These are phyloP conservation scores for Penicillium hordei DNA, from an alignment of 2,329 filamentous ascomycete genomes.

Conservation along the genomic window DNA sequence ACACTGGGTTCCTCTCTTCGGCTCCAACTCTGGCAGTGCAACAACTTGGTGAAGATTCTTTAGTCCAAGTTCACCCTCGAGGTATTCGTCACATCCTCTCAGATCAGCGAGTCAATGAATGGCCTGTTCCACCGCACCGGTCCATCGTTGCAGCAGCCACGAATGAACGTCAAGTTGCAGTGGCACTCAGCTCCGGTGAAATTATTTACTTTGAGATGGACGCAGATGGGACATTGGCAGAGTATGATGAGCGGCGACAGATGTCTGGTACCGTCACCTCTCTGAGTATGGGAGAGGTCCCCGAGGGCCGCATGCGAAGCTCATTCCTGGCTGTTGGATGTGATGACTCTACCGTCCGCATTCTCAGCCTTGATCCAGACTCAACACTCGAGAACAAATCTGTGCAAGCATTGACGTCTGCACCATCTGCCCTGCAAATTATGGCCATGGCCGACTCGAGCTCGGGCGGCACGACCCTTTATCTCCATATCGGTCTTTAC, in stretches of 20 bases:
- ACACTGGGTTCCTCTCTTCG: constrained; percentile 86
- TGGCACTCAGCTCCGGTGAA: constrained; percentile 92
- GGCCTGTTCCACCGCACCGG: constrained; percentile 88
- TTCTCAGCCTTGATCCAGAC: constrained; percentile 85
- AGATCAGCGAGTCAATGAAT: constrained; percentile 79
- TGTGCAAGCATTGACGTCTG: constrained; percentile 87
- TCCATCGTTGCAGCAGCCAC: constrained; percentile 93
- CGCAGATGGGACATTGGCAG: constrained; percentile 80
- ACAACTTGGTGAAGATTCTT: constrained; percentile 86
- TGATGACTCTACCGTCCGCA: constrained; percentile 92
- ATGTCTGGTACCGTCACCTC: constrained; percentile 96
- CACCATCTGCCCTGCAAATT: constrained; percentile 83
- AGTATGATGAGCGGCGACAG: constrained; percentile 92
- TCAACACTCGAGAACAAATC: constrained; percentile 90
- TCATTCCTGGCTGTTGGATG: constrained; percentile 95
- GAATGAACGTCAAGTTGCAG: constrained; percentile 88
- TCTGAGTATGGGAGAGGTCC: constrained; percentile 88
- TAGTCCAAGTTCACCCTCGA: constrained; percentile 94
- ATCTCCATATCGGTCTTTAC: constrained; percentile 92
- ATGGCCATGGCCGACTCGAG: constrained; percentile 95
- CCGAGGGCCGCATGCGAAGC: constrained; percentile 82
- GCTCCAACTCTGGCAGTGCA: constrained; percentile 90
- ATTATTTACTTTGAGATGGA: constrained; percentile 99
- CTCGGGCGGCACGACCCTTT: constrained; percentile 81
- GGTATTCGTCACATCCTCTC: constrained; percentile 88